These are phyloP conservation scores for Chamaecyparis obtusa DNA, from an alignment of 75 land plant genomes.

Conservation along the genomic window DNA sequence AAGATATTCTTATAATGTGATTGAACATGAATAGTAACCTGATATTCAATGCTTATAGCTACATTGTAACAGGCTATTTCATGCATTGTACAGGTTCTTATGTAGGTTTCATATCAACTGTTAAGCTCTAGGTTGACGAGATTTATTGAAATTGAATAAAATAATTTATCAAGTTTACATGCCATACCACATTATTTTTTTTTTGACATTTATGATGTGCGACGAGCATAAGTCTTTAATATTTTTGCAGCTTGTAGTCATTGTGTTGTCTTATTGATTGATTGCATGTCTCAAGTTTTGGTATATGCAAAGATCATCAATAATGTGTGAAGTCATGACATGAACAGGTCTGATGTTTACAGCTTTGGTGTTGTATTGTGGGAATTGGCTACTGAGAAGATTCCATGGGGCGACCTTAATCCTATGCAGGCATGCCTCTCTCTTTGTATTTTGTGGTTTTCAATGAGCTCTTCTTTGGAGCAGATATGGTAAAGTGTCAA, in stretches of 20 bases:
- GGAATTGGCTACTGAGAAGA: conserved; percentile 82
- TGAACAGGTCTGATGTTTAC: conserved; percentile 75
- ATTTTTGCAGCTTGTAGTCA: not conserved
- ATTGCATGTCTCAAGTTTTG: not conserved
- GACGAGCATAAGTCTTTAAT: not conserved
- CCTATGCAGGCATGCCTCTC: conserved; percentile 70
- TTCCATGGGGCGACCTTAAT: conserved; percentile 88
- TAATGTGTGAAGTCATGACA: not conserved
- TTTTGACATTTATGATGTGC: not conserved
- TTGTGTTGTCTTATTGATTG: not conserved
- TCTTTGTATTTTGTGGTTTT: not conserved
- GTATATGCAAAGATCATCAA: not conserved
- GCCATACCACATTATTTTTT: not conserved
- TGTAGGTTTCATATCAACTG: not conserved
- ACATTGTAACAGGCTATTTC: not conserved
- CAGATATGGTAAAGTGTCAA: not conserved
- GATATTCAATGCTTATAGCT: not conserved
- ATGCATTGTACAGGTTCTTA: not conserved
- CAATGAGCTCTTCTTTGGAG: not conserved
- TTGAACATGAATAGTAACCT: not conserved
- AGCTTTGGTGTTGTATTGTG: conserved; percentile 85
- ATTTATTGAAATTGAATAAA: not conserved
- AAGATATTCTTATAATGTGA: not conserved
- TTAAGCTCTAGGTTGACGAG: not conserved
- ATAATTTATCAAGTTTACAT: not conserved